phyloP scores from a whole-genome alignment of 352 stramenopile species.

The Thalassiosira livingstoniorum region DNA sequence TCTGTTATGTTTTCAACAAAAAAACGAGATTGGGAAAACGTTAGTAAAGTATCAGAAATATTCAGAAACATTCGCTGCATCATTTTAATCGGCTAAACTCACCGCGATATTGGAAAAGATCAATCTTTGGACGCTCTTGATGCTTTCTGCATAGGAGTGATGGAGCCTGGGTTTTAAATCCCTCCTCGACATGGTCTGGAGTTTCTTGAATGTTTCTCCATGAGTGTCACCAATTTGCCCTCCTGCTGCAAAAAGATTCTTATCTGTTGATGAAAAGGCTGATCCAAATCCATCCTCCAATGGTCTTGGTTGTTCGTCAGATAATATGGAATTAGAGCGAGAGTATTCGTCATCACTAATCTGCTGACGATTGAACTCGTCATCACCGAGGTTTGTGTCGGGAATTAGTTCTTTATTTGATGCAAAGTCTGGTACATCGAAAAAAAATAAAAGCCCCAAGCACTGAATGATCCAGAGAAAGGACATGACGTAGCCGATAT shows the following conservation, averaged over 20 bases:
- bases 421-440: slow-evolving; percentile 37
- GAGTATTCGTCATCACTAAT: slow-evolving; percentile 57
- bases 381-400: background rate
- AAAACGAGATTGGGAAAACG: too few species aligned
- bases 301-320: background rate
- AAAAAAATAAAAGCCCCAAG: slow-evolving; percentile 61
- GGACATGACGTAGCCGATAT: slow-evolving; percentile 66
- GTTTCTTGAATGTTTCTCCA: slow-evolving; percentile 54
- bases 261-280: slow-evolving; percentile 2
- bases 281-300: too few species aligned
- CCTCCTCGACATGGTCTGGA: slow-evolving; percentile 59
- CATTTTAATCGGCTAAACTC: too few species aligned
- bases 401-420: slow-evolving; percentile 10
- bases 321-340: slow-evolving; percentile 46
- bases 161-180: slow-evolving; percentile 37
- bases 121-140: slow-evolving; percentile 44
- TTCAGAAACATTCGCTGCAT: too few species aligned
- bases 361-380: slow-evolving; percentile 20
- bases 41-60: too few species aligned
- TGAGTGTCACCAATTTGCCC: background rate
- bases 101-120: slow-evolving; percentile 61
- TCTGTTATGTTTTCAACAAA: too few species aligned
- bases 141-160: slow-evolving; percentile 50
- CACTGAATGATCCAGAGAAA: slow-evolving; percentile 69
- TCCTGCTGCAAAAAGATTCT: slow-evolving; percentile 33